Base-by-base conservation (phyloP, 306 rosid species). In the Cucumis hystrix region DNA sequence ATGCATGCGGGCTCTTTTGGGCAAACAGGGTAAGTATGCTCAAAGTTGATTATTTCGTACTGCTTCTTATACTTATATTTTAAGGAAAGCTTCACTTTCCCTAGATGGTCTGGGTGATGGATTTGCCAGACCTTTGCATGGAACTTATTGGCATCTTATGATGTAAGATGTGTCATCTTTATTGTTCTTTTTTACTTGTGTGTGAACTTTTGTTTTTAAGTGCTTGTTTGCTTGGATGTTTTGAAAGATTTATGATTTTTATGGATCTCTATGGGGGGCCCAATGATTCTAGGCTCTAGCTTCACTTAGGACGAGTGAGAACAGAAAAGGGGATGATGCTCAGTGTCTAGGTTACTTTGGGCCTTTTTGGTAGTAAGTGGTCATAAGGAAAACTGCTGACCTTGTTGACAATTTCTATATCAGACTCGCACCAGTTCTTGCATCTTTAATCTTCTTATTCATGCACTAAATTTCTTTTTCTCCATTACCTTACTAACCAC, bases 1-100 rank as follows among this genome's bases (percentile, higher is more conserved):
- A 93, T 74, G 98, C 98, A 33, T 93, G 98, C 58, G 98, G 98
- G 41, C 98, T 93, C 8, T 91, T 93, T 76, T 93, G 98, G 98
- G 89, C 98, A 76, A 93, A 89, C 78, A 91, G 93, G 96, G 98
- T 93, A 41, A 57, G 91, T 91, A 74, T 85, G 79, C 52, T 84
- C 80, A 45, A 69, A 23, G 66, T 81, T 82, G 74, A 40, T 60
- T 47, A 41, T 43, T 51, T 56, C 54, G 39, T 52, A 60, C 30
- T 33, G n/a, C 11, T 71, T 3, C 28, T 70, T 28, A 51, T 51
- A 51, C 16, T 47, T 28, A 51, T 51, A 51, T 51, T 25, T 73
- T 54, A 45, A 73, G 77, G 30, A 52, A 73, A 52, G 47, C 77
- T 73, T 52, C 45, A 52, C 33, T 30, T 52, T 73, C 15, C 17